phyloP scores from a whole-genome alignment of 108 stramenopile genomes.

The Phaeodactylum tricornutum region DNA sequence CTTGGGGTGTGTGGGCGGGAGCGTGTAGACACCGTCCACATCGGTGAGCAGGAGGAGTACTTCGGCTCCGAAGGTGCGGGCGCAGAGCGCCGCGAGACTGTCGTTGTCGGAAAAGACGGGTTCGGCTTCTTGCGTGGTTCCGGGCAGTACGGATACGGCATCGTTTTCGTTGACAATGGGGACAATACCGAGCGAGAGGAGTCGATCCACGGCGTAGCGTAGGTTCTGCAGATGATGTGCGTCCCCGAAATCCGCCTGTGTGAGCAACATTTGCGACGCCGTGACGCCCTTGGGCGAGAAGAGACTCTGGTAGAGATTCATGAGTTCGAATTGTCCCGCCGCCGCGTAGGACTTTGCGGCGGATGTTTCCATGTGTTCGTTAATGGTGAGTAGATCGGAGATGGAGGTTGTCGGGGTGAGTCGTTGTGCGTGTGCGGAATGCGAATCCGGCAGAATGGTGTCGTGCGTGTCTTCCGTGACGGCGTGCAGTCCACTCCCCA shows the following conservation, averaged over 20 bases:
- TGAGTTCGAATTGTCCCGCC: slow-evolving; percentile 97
- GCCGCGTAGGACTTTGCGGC: slow-evolving; percentile 87
- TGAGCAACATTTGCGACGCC: slow-evolving; percentile 85
- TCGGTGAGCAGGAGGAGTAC: slow-evolving; percentile 88
- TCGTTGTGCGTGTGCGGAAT: too few species aligned
- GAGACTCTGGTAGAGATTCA: slow-evolving; percentile 88
- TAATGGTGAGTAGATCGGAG: slow-evolving; percentile 22
- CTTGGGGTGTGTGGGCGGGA: slow-evolving; percentile 63
- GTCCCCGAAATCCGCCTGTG: slow-evolving; percentile 82
- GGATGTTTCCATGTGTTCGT: slow-evolving; percentile 36
- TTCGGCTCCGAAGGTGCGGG: slow-evolving; percentile 73
- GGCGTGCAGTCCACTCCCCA: too few species aligned
- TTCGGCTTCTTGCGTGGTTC: slow-evolving; percentile 75
- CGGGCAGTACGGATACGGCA: slow-evolving; percentile 89
- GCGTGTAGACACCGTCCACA: slow-evolving; percentile 91
- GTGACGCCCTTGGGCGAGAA: slow-evolving; percentile 80
- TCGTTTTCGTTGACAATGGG: slow-evolving; percentile 98
- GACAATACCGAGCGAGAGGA: slow-evolving; percentile 83
- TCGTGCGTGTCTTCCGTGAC: too few species aligned
- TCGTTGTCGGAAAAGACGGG: slow-evolving; percentile 95
- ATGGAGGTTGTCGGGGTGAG: too few species aligned
- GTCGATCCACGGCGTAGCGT: slow-evolving; percentile 66
- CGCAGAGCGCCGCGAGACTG: slow-evolving; percentile 87
- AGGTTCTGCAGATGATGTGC: slow-evolving; percentile 60
- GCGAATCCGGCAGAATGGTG: too few species aligned